These are phyloP conservation scores for Cystobasidiaceae sp. DNA, from an alignment of 1,284 basidiomycete genomes.

Conservation along the genomic window DNA sequence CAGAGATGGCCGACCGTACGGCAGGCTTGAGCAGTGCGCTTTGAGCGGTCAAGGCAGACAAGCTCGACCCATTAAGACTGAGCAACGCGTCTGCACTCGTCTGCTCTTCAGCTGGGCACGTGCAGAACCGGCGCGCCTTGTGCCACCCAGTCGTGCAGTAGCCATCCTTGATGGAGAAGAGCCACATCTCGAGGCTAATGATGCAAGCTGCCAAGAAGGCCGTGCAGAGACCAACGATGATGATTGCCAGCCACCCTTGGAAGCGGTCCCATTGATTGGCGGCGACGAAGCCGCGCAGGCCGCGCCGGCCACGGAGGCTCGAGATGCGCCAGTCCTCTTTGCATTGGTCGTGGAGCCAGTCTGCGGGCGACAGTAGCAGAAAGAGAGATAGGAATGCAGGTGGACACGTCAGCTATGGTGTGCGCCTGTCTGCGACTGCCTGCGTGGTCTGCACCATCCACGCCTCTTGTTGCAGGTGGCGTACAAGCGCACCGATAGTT, in stretches of 20 bases:
- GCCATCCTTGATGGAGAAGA: conserved; percentile 93
- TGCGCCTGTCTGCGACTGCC: neutral
- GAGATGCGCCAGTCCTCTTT: conserved; percentile 47
- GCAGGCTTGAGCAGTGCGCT: neutral
- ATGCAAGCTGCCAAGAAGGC: conserved; percentile 82
- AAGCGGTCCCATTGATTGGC: conserved; percentile 69
- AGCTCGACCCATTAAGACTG: conserved; percentile 5
- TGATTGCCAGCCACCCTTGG: conserved; percentile 86
- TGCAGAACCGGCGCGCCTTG: conserved; percentile 72
- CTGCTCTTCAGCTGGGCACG: conserved; percentile 52
- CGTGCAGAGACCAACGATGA: conserved; percentile 70
- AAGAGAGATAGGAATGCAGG: neutral
- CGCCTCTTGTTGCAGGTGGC: neutral
- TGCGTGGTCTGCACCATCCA: neutral
- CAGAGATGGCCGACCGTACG: neutral
- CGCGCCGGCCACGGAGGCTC: conserved; percentile 42
- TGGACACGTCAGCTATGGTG: too few species aligned
- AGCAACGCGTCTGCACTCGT: neutral
- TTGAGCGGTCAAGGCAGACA: neutral
- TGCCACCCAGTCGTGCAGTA: conserved; percentile 69
- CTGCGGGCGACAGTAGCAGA: conserved; percentile 10
- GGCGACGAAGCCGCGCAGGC: conserved; percentile 61
- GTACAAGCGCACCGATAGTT: conserved; percentile 25
- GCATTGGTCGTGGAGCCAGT: conserved; percentile 49
- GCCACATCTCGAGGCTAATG: conserved; percentile 75